A percentile compares a stretch with the other conserved stretches of the same genome.
These are phyloP conservation scores for Aspergillus affinis DNA, from an alignment of 495 filamentous ascomycete species.

Conservation along the genomic window DNA sequence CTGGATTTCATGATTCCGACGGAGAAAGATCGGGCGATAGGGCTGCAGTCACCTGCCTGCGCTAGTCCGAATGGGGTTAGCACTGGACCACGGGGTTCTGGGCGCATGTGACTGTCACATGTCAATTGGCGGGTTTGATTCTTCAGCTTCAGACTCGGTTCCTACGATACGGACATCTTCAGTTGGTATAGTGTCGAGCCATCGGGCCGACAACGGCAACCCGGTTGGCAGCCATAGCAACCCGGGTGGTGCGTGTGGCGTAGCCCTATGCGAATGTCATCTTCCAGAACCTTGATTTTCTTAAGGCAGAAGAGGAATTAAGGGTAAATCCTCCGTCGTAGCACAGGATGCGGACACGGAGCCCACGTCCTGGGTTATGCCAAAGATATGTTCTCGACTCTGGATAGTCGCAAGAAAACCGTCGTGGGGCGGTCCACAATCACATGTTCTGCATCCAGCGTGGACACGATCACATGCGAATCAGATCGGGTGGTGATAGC, in stretches of 20 bases:
- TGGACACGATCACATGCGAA: constrained; percentile 5
- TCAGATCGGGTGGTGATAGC: background rate
- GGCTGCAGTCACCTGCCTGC: background rate
- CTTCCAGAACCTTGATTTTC: background rate
- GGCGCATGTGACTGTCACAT: background rate
- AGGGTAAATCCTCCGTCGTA: too few species aligned
- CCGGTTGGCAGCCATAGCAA: background rate
- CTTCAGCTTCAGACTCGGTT: too few species aligned
- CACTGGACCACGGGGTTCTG: too few species aligned
- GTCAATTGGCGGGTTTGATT: background rate
- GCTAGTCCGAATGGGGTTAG: background rate
- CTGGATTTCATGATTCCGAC: too few species aligned
- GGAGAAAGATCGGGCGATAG: background rate
- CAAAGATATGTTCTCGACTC: too few species aligned
- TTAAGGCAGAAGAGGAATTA: background rate
- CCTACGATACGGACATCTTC: too few species aligned
- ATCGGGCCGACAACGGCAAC: constrained; percentile 8
- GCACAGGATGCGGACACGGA: too few species aligned
- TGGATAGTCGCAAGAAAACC: background rate
- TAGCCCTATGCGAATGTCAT: background rate
- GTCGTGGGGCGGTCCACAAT: constrained; percentile 6
- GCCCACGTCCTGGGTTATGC: too few species aligned
- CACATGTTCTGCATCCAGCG: constrained; percentile 7
- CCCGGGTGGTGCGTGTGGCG: background rate
- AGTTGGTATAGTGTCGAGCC: too few species aligned